Evolutionary conservation across 2,329 filamentous ascomycete species (phyloP), one percentile per base, ranked within the genome.

Genomic region (Aspergillus sp.): DNA sequence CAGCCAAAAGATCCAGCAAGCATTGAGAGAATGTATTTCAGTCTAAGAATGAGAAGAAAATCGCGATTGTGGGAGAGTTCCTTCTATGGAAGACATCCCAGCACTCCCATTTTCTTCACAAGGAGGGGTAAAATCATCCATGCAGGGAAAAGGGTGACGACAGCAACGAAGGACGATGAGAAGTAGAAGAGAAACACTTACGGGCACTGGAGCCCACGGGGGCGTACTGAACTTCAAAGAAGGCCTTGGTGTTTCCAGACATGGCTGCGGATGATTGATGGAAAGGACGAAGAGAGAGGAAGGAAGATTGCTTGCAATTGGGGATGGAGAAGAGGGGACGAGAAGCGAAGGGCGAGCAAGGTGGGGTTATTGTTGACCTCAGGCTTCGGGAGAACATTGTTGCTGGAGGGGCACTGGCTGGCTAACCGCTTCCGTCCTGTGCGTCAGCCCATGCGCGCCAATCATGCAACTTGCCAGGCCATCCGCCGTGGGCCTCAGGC

Each of bases 211-310:
- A 42, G 66, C 71, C 73, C 36, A 64, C 62, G 59, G 73, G 81
- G 77, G 83, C 81, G 76, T 82, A 82, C 75, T 90, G 81, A 69
- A 96, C 74, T 65, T 93, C 89, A 82, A 94, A 92, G 83, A 81
- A 91, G 82, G 87, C 87, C 78, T 89, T 87, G 78, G 68, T 68
- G 66, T 86, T 80, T 75, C 39, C 42, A 57, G 83, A 81, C 92
- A 96, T 96, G 79, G 84, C 88, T 83, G 85, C 81, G 73, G 88
- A 80, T 77, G 90, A 83, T 73, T 86, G 82, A 77, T 84, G 82
- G 75, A 88, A 89, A 68, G 79, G 77, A 76, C 84, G 73, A 73
- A 72, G 70, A 75, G 69, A 71, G 69, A 75, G 71, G 68, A 70
- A 68, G 54, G 66, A 64, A 52, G 66, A 59, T 48, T 64, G 61